Conservation (phyloP, 2,329 filamentous ascomycete genomes). For the Calonectria pteridis region DNA sequence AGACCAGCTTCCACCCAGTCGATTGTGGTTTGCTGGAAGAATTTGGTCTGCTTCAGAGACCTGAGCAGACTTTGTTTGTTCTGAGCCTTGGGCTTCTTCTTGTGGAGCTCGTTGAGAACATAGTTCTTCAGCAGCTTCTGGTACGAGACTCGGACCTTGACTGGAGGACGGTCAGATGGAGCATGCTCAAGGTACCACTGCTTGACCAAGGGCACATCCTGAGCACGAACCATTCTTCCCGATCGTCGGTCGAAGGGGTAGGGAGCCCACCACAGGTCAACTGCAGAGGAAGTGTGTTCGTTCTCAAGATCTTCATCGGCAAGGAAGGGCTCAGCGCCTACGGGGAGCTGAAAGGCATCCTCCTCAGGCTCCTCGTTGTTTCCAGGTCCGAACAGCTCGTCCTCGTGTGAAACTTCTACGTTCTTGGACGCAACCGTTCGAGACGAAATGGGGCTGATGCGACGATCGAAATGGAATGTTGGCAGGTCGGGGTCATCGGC, state of each 20-base stretch:
- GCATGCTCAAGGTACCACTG: constrained; percentile 99
- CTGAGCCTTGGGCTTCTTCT: constrained; percentile 93
- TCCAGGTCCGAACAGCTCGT: constrained; percentile 88
- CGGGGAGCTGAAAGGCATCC: constrained; percentile 86
- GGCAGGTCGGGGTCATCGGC: constrained; percentile 90
- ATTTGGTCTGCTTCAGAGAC: constrained; percentile 95
- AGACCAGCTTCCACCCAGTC: constrained; percentile 99
- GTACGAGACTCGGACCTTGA: constrained; percentile 98
- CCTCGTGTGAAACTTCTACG: constrained; percentile 90
- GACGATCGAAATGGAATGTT: constrained; percentile 97
- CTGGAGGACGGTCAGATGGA: constrained; percentile 84
- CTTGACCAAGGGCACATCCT: constrained; percentile 96
- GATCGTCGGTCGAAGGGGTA: constrained; percentile 96
- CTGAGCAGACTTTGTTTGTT: constrained; percentile 93
- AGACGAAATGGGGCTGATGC: constrained; percentile 97
- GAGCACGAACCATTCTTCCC: constrained; percentile 94
- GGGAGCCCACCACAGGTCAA: constrained; percentile 97
- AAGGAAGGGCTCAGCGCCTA: constrained; percentile 86
- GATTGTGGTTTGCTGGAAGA: constrained; percentile 99
- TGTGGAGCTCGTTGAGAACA: constrained; percentile 96
- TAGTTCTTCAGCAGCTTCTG: constrained; percentile 97
- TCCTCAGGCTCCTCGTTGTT: constrained; percentile 82
- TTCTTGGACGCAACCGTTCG: constrained; percentile 95
- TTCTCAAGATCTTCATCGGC: constrained; percentile 90
- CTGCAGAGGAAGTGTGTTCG: constrained; percentile 89